Evolutionary conservation across 192 early-diverging fungal species (phyloP), one percentile per base, ranked within the genome.

Genomic region (Coemansia guatemalensis): DNA sequence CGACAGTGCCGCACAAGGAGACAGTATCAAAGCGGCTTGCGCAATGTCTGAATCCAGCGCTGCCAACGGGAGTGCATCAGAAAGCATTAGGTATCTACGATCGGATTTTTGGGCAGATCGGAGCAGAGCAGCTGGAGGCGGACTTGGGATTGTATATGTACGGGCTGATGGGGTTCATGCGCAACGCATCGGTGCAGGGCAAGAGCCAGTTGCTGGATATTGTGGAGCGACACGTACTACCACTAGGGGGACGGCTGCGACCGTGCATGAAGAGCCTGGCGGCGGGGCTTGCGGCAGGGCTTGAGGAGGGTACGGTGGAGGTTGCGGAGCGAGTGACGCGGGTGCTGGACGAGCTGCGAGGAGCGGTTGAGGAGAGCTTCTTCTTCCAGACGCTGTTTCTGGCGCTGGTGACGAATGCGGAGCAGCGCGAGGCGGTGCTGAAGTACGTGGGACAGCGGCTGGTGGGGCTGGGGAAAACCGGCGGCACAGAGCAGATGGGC

Each of bases 61-160:
- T 98, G 29, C 96, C 96, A 0, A 88, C 94, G 23, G 96, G 96
- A 18, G 94, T 98, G 14, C 96, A 98, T 70, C 92, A 95, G 75
- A 95, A 95, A 73, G 89, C 94, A 7, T 62, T 98, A 54, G 89
- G 93, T 50, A 89, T 95, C 3, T 98, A 96, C 70, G 81, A 80
- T 17, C 86, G 88, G 48, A 86, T 98, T 39, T 85, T 94, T 57
- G 70, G 82, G 17, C 87, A 83, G 24, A 91, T 85, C 25, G 69
- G 92, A 83, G 61, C 71, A 8, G 84, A 89, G 35, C 89, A 92
- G 81, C 75, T 96, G 30, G 85, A 84, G 11, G 83, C 88, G 14
- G 95, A 98, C 64, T 83, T 95, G 53, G 76, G 89, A 11, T 74
- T 98, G 33, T 98, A 93, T 82, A 90, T 93, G 4, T 88, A 86